phyloP scores from a whole-genome alignment of 2,329 filamentous ascomycete genomes.

The Penicillium sp. region DNA sequence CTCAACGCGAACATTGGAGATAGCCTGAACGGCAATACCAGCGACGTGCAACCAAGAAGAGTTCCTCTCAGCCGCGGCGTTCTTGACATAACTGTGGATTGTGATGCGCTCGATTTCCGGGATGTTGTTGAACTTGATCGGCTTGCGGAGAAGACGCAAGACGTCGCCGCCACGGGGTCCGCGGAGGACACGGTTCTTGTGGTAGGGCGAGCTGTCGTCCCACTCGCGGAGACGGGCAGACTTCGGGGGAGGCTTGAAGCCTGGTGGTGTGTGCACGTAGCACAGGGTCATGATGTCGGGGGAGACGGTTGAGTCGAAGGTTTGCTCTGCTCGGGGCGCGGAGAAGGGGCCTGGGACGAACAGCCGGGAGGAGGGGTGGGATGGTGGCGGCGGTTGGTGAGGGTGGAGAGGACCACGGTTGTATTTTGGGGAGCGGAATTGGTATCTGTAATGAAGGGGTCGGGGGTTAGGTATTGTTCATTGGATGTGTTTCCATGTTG shows the following conservation, averaged over 20 bases:
- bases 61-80: constrained; percentile 63
- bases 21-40: constrained; percentile 78
- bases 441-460: constrained; percentile 65
- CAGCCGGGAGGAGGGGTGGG: constrained; percentile 81
- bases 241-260: constrained; percentile 60
- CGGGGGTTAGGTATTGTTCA: constrained; percentile 8
- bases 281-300: constrained; percentile 84
- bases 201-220: constrained; percentile 90
- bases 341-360: constrained; percentile 92
- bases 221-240: constrained; percentile 74
- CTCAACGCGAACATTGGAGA: constrained; percentile 72
- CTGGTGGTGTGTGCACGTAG: constrained; percentile 83
- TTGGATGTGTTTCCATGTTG: not conserved
- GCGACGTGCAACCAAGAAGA: constrained; percentile 77
- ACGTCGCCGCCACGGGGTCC: constrained; percentile 76
- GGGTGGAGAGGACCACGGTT: constrained; percentile 91
- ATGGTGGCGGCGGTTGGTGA: constrained; percentile 81
- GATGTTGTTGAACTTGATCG: constrained; percentile 76
- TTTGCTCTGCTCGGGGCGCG: constrained; percentile 82
- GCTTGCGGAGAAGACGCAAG: constrained; percentile 52
- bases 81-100: constrained; percentile 72
- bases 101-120: constrained; percentile 79
- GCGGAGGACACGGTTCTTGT: constrained; percentile 82
- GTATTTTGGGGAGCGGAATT: constrained; percentile 92
- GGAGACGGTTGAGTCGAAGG: constrained; percentile 81